These are phyloP conservation scores for Perilla frutescens DNA, from an alignment of 257 asterid genomes.

Conservation along the genomic window DNA sequence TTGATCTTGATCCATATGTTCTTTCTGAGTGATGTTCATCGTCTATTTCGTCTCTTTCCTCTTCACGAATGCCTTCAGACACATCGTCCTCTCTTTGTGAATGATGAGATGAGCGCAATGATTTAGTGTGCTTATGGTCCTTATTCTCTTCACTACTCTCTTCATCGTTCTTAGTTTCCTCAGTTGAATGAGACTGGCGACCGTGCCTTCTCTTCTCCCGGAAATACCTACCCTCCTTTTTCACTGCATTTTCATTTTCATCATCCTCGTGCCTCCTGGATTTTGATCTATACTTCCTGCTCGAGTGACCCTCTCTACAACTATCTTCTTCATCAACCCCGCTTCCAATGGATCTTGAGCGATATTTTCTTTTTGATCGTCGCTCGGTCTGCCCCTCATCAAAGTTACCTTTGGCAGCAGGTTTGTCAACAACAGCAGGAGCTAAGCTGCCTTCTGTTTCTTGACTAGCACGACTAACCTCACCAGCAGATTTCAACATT, in stretches of 20 bases:
- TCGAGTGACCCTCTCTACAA: slow-evolving; percentile 37
- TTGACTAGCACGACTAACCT: slow-evolving; percentile 40
- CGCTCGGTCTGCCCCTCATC: slow-evolving; percentile 51
- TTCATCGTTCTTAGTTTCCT: slow-evolving; percentile 38
- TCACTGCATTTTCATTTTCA: slow-evolving; percentile 24
- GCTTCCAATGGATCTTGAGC: slow-evolving; percentile 42
- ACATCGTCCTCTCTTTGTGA: slow-evolving; percentile 33
- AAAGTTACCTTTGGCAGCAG: slow-evolving; percentile 41
- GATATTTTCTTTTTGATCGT: slow-evolving; percentile 47
- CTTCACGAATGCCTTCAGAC: slow-evolving; percentile 37
- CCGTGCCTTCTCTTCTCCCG: slow-evolving; percentile 44
- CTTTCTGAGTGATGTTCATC: slow-evolving; percentile 50
- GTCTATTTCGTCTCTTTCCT: slow-evolving; percentile 46
- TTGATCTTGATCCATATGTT: slow-evolving; percentile 44
- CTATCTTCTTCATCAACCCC: slow-evolving; percentile 44
- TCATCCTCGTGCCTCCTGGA: slow-evolving; percentile 48
- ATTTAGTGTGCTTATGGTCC: slow-evolving; percentile 40
- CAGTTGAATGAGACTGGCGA: slow-evolving; percentile 37
- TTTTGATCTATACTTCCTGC: slow-evolving; percentile 55
- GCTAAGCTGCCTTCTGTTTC: slow-evolving; percentile 55
- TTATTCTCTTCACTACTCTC: slow-evolving; percentile 46
- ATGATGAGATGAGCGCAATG: slow-evolving; percentile 42
- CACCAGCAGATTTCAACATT: slow-evolving; percentile 37
- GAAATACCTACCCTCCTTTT: slow-evolving; percentile 35
- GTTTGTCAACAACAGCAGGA: slow-evolving; percentile 42